A percentile compares a stretch with the other conserved stretches of the same genome.
These are phyloP conservation scores for Botrytis aclada DNA, from an alignment of 2,329 filamentous ascomycete species.

Conservation along the genomic window DNA sequence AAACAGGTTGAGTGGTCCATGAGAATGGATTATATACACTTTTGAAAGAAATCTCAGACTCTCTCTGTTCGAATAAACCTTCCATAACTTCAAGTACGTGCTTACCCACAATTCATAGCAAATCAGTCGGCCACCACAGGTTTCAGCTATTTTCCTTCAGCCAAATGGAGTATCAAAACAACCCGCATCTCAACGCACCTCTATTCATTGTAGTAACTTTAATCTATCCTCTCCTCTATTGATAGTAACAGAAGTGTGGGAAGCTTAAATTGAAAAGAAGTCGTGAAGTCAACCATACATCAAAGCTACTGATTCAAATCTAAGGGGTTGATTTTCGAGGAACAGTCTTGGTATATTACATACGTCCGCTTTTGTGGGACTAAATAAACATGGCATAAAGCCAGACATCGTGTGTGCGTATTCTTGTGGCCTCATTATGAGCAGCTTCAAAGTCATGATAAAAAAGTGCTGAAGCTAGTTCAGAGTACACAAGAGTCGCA, in stretches of 20 bases:
- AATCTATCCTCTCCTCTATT: neutral
- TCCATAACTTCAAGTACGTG: neutral
- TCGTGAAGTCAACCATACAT: neutral
- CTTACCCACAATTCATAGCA: neutral
- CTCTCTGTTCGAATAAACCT: neutral
- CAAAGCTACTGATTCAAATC: neutral
- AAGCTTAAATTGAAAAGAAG: too few relatives aligned
- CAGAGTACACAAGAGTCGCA: rapidly evolving
- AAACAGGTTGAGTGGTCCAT: neutral
- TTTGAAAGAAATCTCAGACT: neutral
- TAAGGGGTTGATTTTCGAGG: rapidly evolving
- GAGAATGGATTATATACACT: neutral
- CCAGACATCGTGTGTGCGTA: rapidly evolving
- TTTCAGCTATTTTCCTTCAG: neutral
- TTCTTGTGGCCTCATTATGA: neutral
- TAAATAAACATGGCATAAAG: neutral
- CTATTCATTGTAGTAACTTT: rapidly evolving
- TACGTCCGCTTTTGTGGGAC: rapidly evolving
- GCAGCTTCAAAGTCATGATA: neutral
- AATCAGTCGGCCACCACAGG: neutral
- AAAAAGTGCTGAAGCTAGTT: rapidly evolving
- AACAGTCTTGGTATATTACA: rapidly evolving
- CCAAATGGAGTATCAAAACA: neutral
- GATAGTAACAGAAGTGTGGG: neutral
- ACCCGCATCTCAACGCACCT: neutral